Base-by-base conservation (phyloP, 2,329 filamentous ascomycete species). In the Colletotrichum plurivorum region DNA sequence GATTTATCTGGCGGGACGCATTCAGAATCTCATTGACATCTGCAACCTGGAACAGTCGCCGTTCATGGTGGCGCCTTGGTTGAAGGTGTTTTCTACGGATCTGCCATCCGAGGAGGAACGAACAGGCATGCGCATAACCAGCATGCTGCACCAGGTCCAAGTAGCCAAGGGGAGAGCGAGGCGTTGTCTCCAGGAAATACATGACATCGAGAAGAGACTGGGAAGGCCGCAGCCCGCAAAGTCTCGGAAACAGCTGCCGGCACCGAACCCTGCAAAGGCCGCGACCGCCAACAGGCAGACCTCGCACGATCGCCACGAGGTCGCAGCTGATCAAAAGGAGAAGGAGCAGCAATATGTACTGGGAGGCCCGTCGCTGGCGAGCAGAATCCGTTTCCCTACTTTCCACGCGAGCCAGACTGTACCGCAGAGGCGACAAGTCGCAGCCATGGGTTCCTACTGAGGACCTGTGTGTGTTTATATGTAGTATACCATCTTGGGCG, bases 1-100 rank as follows among this genome's bases (percentile, higher is more conserved):
- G 20, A 12, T 20, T 6, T 55, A 67, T 16, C 56, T 69, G 5
- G 62, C 51, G 46, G 31, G 45, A 9, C 36, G 67, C 18, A 51
- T 69, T 15, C 67, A 66, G 39, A 61, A 51, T 20, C 3, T 69
- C 13, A 31, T 69, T 15, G 56, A 67, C n/a, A 67, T 69, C 27
- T 61, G 67, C 10, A 49, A 46, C n/a, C 20, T 56, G 10, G 31
- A 16, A 10, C 13, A 27, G 39, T 27, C 49, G 18, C 49, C 51
- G 9, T 22, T 7, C 16, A 39, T 49, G 10, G 51, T 69, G 16
- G 45, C 22, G 8, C 67, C 62, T 9, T 61, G 56, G 49, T 6
- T 61, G 1, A 10, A 45, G 13, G 10, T 54, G 7, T n/a, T 22
- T 18, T 16, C 31, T 8, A 52, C 51, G 13, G 15, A 8, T 15